Percentiles rank a stretch among this genome's conserved stretches.
Evolutionary conservation across 169 alveolate genomes (phyloP).

Genomic region (Plasmodium berghei): DNA sequence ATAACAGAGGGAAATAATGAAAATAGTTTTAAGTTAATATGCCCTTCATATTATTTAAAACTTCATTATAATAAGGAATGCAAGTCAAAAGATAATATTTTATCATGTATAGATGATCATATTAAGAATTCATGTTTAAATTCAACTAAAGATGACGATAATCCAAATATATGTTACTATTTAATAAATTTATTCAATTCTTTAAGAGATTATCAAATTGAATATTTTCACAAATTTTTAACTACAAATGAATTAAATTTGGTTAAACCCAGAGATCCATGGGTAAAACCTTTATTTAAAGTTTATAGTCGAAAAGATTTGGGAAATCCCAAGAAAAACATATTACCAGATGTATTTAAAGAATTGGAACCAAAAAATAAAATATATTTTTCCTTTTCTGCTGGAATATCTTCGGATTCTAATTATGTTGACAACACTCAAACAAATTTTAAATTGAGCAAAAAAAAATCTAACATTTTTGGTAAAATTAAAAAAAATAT

Average conservation of each 20-base stretch:
- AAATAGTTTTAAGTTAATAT: not conserved
- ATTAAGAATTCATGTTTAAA: constrained; percentile 24
- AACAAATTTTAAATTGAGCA: constrained; percentile 1
- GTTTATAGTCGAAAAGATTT: constrained; percentile 20
- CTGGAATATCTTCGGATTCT: constrained; percentile 17
- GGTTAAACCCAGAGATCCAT: constrained; percentile 17
- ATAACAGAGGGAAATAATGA: constrained; percentile 12
- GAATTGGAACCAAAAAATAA: constrained; percentile 7
- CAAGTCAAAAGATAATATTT: constrained; percentile 3
- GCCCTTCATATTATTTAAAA: constrained; percentile 33
- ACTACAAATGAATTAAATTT: not conserved
- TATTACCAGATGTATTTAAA: constrained; percentile 19
- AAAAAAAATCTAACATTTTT: constrained; percentile 17
- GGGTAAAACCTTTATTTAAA: constrained; percentile 36
- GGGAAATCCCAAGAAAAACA: not conserved
- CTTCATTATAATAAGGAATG: constrained; percentile 53
- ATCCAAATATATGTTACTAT: constrained; percentile 35
- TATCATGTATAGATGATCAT: constrained; percentile 35
- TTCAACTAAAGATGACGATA: not conserved
- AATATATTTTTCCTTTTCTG: constrained; percentile 37
- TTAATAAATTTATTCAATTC: constrained; percentile 35
- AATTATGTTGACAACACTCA: constrained; percentile 17
- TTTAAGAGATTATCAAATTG: constrained; percentile 10
- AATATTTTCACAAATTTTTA: constrained; percentile 27
- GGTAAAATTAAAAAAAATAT: constrained; percentile 10